phyloP scores from a whole-genome alignment of 1,284 basidiomycete genomes.

The Trametes pubescens region DNA sequence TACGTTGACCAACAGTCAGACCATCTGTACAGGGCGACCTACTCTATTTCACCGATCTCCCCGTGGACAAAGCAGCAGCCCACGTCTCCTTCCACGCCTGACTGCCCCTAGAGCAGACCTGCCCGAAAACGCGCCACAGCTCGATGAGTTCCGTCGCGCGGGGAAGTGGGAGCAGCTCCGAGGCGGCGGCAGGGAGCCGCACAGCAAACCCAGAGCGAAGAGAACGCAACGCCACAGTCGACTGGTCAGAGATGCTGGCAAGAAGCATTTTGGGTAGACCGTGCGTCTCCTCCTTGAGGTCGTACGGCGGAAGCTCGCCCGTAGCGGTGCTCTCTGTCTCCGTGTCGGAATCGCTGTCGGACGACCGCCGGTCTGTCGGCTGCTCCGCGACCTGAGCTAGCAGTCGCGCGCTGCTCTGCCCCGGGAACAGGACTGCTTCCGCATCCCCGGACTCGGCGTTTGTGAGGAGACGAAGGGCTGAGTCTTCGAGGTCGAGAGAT shows the following conservation, averaged over 20 bases:
- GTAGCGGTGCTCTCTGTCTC: constrained; percentile 5
- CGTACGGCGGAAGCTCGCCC: not conserved
- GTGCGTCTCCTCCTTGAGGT: constrained; percentile 11
- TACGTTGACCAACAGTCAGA: not conserved
- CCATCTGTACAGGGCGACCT: too few species aligned
- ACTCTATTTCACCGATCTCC: not conserved
- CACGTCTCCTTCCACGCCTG: constrained; percentile 38
- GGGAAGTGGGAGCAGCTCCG: constrained; percentile 21
- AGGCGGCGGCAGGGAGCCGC: not conserved
- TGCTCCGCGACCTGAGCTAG: constrained; percentile 1
- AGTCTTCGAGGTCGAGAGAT: constrained; percentile 44
- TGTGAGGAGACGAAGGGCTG: constrained; percentile 44
- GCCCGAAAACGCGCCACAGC: constrained; percentile 32
- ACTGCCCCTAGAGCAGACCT: constrained; percentile 31
- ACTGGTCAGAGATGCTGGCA: constrained; percentile 30
- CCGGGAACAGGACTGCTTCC: constrained; percentile 45
- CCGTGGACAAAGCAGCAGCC: constrained; percentile 2
- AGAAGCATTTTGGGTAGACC: constrained; percentile 34
- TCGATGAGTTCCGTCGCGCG: constrained; percentile 18
- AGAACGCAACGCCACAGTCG: constrained; percentile 33
- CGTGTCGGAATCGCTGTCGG: constrained; percentile 6
- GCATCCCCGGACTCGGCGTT: constrained; percentile 38
- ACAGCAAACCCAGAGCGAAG: constrained; percentile 33
- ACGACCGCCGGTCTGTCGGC: not conserved
- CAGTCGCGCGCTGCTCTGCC: constrained; percentile 31